Conservation (phyloP, 352 stramenopile genomes). For the Globisporangium uncinulatum region DNA sequence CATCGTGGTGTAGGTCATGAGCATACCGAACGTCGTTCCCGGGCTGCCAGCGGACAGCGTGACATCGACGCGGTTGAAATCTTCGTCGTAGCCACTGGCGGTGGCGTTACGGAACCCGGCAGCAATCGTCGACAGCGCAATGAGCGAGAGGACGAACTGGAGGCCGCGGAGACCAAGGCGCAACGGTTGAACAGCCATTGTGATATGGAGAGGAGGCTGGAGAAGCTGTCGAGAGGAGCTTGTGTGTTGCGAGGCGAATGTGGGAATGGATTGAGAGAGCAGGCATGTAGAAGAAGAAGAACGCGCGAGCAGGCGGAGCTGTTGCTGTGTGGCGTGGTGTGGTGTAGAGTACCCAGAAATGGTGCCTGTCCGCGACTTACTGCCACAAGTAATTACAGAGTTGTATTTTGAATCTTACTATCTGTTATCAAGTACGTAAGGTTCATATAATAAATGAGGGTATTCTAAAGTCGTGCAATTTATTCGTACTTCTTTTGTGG, state of each 20-base stretch:
- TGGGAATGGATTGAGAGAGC: background rate
- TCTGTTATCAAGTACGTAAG: too few relatives aligned
- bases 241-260: background rate
- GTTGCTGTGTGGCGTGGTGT: background rate
- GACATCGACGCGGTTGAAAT: background rate
- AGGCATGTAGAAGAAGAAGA: background rate
- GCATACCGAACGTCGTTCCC: conserved; percentile 42
- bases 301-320: background rate
- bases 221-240: background rate
- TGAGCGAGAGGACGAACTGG: conserved; percentile 54
- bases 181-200: background rate
- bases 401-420: too few relatives aligned
- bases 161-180: conserved; percentile 29
- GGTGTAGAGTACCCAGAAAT: background rate
- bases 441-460: too few relatives aligned
- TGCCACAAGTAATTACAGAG: too few relatives aligned
- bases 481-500: too few relatives aligned
- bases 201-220: background rate
- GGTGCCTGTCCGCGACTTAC: background rate
- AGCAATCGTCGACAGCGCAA: conserved; percentile 42
- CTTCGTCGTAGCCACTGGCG: background rate
- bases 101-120: conserved; percentile 19
- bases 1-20: conserved; percentile 61
- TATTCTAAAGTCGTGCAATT: too few relatives aligned
- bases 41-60: conserved; percentile 20